Evolutionary conservation across 192 early-diverging fungal species (phyloP).

Genomic region (Backusella circina): DNA sequence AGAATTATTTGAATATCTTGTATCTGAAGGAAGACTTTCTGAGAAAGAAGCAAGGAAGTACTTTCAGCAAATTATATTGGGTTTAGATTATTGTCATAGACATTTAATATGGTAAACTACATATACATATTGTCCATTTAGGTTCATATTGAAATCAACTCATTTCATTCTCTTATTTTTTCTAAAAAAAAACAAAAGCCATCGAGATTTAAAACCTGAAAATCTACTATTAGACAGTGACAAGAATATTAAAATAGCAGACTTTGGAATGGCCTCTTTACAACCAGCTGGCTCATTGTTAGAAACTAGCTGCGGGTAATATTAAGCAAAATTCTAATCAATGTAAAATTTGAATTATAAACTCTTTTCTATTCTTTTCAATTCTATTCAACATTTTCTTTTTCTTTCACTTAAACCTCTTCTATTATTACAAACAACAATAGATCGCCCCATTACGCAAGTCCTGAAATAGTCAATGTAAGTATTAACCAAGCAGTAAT

Average conservation of each 20-base stretch:
- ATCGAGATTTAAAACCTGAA: constrained; percentile 94
- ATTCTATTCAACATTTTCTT: neutral
- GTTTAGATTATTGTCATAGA: constrained; percentile 63
- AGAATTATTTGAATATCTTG: constrained; percentile 70
- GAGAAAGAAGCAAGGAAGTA: constrained; percentile 63
- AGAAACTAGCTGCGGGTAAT: constrained; percentile 66
- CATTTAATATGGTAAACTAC: constrained; percentile 63
- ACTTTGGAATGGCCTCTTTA: constrained; percentile 85
- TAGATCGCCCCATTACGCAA: constrained; percentile 71
- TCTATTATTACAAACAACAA: neutral
- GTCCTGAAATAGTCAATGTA: constrained; percentile 69
- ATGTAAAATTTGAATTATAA: neutral
- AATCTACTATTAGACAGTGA: constrained; percentile 57
- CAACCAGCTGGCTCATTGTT: constrained; percentile 47
- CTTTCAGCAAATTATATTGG: constrained; percentile 73
- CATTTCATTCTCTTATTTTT: neutral
- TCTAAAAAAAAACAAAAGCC: constrained; percentile 31
- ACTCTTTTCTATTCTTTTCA: neutral
- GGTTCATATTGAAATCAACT: neutral
- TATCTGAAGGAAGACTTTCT: constrained; percentile 51
- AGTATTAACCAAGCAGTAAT: neutral
- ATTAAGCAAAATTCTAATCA: constrained; percentile 11
- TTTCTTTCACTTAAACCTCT: neutral
- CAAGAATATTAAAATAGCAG: constrained; percentile 77
- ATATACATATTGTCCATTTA: too few species aligned